Evolutionary conservation across 2,329 filamentous ascomycete species (phyloP), one percentile per base, ranked within the genome.

Genomic region (Exophiala sp.): DNA sequence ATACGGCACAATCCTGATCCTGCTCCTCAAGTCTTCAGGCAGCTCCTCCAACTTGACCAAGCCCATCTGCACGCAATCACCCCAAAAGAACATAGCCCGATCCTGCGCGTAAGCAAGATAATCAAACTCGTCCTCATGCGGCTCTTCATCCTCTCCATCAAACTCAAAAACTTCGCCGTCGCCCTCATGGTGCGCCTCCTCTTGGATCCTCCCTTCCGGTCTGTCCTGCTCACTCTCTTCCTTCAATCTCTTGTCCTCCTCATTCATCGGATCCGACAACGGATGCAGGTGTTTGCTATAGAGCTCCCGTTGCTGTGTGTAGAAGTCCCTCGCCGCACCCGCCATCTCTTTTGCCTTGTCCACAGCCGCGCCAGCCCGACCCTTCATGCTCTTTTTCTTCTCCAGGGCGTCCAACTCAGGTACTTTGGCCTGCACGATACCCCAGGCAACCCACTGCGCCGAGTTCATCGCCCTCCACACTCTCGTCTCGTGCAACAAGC

Each of bases 361-460:
- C 38, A 57, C 52, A 40, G 63, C 59, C n/a, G 52, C 51, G 10
- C 50, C 60, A 44, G 50, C 39, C 45, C 32, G 10, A 16, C 36
- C 38, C 38, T 50, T 47, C 41, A 42, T 40, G 29, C 12, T 47
- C 38, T 40, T 57, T 46, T 24, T 38, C 3, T 49, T 34, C 36
- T 60, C 63, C 9, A 68, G 71, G 52, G 72, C 71, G 47, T 86
- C 82, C 68, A 92, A 77, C 0, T 85, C 89, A 0, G 89, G 85
- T 1, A 95, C 79, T 68, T 94, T 91, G 44, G 94, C 92, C 72
- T 99, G 94, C 47, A 99, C 88, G 58, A 97, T 89, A 20, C 94
- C 94, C 94, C 94, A 99, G 1, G 91, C 89, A 20, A 95, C 83
- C 94, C 94, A 99, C 72, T 88, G 84, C 1, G 89, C 90, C 34